A percentile compares a stretch with the other conserved stretches of the same genome.
Evolutionary conservation across 1,284 basidiomycete genomes (phyloP).

Genomic region (Ceratobasidium sp.): DNA sequence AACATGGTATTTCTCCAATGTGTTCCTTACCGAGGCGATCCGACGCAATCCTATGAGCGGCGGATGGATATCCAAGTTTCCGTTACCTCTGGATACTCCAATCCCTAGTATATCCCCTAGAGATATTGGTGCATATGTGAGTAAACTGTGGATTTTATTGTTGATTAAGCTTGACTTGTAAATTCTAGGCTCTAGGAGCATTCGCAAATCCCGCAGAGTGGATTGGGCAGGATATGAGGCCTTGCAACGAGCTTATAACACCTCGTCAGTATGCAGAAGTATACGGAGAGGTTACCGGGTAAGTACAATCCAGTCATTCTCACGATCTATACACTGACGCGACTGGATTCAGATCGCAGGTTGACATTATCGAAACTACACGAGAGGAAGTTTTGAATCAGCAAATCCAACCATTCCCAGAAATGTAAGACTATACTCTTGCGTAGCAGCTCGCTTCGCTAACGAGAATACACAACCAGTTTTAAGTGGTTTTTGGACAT

Average conservation of each 20-base stretch:
- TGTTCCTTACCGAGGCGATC: constrained; percentile 14
- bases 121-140: constrained; percentile 35
- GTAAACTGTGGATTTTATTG: not conserved
- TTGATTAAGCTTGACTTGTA: not conserved
- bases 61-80: constrained; percentile 19
- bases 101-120: constrained; percentile 22
- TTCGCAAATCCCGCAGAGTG: constrained; percentile 21
- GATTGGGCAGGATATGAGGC: constrained; percentile 15
- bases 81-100: constrained; percentile 19
- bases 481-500: constrained; percentile 31
- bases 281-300: constrained; percentile 33
- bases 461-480: not conserved
- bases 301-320: not conserved
- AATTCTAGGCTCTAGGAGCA: not conserved
- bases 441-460: not conserved
- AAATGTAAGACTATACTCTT: not conserved
- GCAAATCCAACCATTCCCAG: not conserved
- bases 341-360: not conserved
- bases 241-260: constrained; percentile 25
- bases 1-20: constrained; percentile 20
- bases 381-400: constrained; percentile 13
- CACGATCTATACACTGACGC: not conserved
- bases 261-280: constrained; percentile 19
- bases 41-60: constrained; percentile 15
- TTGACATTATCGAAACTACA: constrained; percentile 14